A percentile compares a stretch with the other conserved stretches of the same genome.
These are phyloP conservation scores for Lithohypha guttulata DNA, from an alignment of 2,329 filamentous ascomycete species.

Conservation along the genomic window DNA sequence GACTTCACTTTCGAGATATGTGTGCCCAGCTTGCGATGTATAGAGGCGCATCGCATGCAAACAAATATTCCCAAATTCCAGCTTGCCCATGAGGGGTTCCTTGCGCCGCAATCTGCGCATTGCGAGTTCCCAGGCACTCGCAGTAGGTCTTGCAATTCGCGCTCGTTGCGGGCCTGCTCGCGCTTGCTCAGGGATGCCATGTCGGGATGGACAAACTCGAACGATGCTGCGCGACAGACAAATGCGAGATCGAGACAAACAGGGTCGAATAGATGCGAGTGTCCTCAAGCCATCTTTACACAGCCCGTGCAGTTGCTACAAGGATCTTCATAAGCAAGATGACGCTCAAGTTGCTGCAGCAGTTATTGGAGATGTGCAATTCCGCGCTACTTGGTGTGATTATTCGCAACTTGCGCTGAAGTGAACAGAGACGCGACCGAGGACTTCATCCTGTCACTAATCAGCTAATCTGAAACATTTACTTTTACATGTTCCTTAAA, in stretches of 20 bases:
- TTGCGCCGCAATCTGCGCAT: conserved; percentile 85
- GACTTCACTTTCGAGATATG: conserved; percentile 99
- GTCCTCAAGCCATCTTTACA: not conserved
- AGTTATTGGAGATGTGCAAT: too few relatives aligned
- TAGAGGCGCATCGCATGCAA: conserved; percentile 90
- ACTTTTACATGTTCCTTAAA: too few relatives aligned
- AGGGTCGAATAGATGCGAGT: not conserved
- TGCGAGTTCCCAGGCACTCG: conserved; percentile 80
- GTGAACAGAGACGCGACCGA: too few relatives aligned
- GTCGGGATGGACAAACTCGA: conserved; percentile 44
- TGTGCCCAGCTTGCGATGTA: conserved; percentile 93
- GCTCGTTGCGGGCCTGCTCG: conserved; percentile 95
- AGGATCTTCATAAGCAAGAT: not conserved
- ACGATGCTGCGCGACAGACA: not conserved
- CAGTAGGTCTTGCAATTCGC: conserved; percentile 77
- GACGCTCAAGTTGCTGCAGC: conserved; percentile 1
- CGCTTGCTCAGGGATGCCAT: conserved; percentile 76
- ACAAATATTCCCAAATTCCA: conserved; percentile 98
- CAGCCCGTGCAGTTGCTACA: not conserved
- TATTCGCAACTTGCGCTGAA: too few relatives aligned
- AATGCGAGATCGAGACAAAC: not conserved
- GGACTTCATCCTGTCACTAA: too few relatives aligned
- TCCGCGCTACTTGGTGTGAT: too few relatives aligned
- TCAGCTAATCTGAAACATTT: too few relatives aligned
- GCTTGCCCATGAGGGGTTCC: conserved; percentile 94